phyloP scores from a whole-genome alignment of 2,329 filamentous ascomycete species.

The Colletotrichum paranaense region DNA sequence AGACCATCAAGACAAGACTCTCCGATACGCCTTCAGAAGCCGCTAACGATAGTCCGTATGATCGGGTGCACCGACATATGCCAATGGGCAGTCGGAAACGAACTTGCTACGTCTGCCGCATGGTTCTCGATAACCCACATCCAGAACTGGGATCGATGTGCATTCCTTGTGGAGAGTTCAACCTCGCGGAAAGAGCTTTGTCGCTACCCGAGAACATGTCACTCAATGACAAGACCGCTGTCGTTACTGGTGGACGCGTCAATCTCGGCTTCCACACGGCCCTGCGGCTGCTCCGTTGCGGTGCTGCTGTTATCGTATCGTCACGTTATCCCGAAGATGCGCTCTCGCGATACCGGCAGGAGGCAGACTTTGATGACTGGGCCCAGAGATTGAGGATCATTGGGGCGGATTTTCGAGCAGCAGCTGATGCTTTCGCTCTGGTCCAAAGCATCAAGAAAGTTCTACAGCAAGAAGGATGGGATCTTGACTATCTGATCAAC shows the following conservation, averaged over 20 bases:
- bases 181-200: constrained; percentile 42
- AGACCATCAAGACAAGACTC: neutral
- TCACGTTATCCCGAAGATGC: constrained; percentile 49
- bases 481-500: constrained; percentile 49
- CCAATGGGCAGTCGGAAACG: neutral
- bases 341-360: constrained; percentile 41
- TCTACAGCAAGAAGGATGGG: constrained; percentile 26
- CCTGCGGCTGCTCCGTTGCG: constrained; percentile 47
- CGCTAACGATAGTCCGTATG: neutral
- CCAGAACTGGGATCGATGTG: constrained; percentile 45
- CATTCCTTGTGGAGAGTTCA: constrained; percentile 47
- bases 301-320: constrained; percentile 48
- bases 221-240: constrained; percentile 41
- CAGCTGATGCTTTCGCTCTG: constrained; percentile 45
- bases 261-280: constrained; percentile 48
- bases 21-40: neutral
- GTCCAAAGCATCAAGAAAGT: constrained; percentile 39
- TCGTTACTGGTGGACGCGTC: constrained; percentile 49
- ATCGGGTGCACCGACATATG: neutral
- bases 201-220: constrained; percentile 44
- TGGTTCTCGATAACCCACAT: constrained; percentile 31
- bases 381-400: constrained; percentile 38
- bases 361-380: constrained; percentile 39
- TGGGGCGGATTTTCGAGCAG: constrained; percentile 47
- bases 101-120: constrained; percentile 48